These are phyloP conservation scores for Solanum chilense DNA, from an alignment of 257 asterid species.

Conservation along the genomic window DNA sequence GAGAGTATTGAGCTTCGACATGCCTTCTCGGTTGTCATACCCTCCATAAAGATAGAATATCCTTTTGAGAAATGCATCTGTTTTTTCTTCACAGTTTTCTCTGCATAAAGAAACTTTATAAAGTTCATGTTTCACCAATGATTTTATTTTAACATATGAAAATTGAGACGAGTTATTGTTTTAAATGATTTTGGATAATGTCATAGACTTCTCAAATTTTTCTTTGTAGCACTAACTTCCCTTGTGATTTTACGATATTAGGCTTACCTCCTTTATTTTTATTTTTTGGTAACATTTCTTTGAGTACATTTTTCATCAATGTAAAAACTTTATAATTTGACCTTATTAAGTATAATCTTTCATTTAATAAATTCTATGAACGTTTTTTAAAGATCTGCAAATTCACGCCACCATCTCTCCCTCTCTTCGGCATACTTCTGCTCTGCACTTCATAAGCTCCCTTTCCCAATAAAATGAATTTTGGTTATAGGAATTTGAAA, in stretches of 20 bases:
- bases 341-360: neutral
- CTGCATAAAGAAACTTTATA: conserved; percentile 13
- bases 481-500: neutral
- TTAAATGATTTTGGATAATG: neutral
- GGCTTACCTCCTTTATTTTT: neutral
- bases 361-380: neutral
- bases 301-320: neutral
- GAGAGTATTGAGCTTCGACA: conserved; percentile 26
- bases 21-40: conserved; percentile 35
- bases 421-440: neutral
- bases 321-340: neutral
- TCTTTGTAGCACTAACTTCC: neutral
- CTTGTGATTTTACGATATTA: neutral
- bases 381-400: neutral
- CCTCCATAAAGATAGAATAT: conserved; percentile 33
- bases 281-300: neutral
- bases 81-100: conserved; percentile 30
- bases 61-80: conserved; percentile 31
- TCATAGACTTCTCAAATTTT: neutral
- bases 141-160: neutral
- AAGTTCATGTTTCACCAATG: neutral
- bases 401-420: neutral
- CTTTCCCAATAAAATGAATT: neutral
- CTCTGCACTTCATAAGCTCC: neutral
- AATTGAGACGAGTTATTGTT: neutral